Evolutionary conservation across 2,329 filamentous ascomycete genomes (phyloP).

Genomic region (Esteya vermicola): DNA sequence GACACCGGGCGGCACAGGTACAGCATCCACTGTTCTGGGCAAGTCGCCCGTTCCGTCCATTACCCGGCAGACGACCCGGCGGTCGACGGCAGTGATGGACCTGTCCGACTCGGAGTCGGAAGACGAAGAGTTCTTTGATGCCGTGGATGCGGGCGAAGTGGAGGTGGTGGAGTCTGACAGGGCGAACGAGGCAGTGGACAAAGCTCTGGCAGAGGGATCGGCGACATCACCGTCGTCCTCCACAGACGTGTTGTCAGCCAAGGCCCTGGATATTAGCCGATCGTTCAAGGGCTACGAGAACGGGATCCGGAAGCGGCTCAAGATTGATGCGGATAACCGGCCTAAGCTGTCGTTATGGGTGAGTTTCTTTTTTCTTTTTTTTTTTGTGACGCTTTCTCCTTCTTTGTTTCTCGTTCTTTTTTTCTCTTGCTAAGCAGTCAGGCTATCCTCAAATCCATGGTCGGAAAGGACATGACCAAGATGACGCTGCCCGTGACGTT

Average conservation of each 20-base stretch:
- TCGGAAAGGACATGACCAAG: slow-evolving; percentile 99
- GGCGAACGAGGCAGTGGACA: slow-evolving; percentile 21
- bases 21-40: slow-evolving; percentile 22
- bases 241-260: slow-evolving; percentile 27
- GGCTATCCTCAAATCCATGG: slow-evolving; percentile 98
- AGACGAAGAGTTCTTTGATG: slow-evolving; percentile 91
- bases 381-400: background rate
- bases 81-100: slow-evolving; percentile 47
- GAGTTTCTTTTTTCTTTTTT: slow-evolving; percentile 21
- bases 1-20: background rate
- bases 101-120: slow-evolving; percentile 71
- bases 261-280: slow-evolving; percentile 49
- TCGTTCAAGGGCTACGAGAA: slow-evolving; percentile 89
- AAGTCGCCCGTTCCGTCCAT: too few species aligned
- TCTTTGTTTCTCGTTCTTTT: background rate
- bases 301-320: slow-evolving; percentile 62
- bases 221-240: too few species aligned
- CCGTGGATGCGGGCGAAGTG: slow-evolving; percentile 84
- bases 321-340: slow-evolving; percentile 81
- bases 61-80: slow-evolving; percentile 54
- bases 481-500: slow-evolving; percentile 98
- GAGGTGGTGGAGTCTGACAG: slow-evolving; percentile 40
- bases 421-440: slow-evolving; percentile 23
- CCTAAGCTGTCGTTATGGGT: slow-evolving; percentile 96
- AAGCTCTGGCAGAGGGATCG: background rate